Evolutionary conservation across 352 stramenopile species (phyloP), one percentile per base, ranked within the genome.

Genomic region (Aphanomyces cochlioides): DNA sequence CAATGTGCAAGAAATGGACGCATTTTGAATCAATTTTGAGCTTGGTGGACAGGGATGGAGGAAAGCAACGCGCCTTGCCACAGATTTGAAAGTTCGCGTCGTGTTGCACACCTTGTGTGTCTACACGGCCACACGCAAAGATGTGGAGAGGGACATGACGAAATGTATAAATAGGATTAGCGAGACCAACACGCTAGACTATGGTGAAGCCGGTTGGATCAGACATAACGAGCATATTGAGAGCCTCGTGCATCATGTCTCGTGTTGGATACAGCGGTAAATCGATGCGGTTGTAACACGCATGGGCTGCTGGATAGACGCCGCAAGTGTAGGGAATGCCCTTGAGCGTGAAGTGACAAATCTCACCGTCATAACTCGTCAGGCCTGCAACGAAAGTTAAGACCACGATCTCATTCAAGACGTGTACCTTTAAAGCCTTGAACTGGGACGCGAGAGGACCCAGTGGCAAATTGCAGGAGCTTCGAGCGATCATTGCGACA

Each of bases 171-270:
- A 28, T 28, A 28, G 28, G 28, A 28, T 28, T 28, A 28, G 28
- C 28, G 28, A 28, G 28, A 2, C 28, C 28, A 28, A 28, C 28
- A 2, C 28, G 28, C 28, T 50, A 50, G 17, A 50, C 17, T 12
- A 92, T 84, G 50, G 77, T 91, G 74, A 99, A 99, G 69, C 97
- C 96, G 21, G 92, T 98, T 65, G 93, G 83, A 69, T 98, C 94
- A 93, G 99, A 98, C 47, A 96, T 91, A 19, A 99, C 90, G 17
- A 97, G 90, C 60, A 97, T 84, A 59, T 90, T 97, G 1, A 99
- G 80, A 37, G 97, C 97, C 67, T 98, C 85, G 66, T 98, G 83
- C 36, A 99, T 78, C 69, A 99, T 92, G 50, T 81, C 75, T 77
- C 95, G 98, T 6, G 75, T 90, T 38, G 60, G 69, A 65, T 95